Percentiles rank a stretch among this genome's conserved stretches.
Evolutionary conservation across 169 alveolate species (phyloP).

Genomic region (Cryptosporidium tyzzeri): DNA sequence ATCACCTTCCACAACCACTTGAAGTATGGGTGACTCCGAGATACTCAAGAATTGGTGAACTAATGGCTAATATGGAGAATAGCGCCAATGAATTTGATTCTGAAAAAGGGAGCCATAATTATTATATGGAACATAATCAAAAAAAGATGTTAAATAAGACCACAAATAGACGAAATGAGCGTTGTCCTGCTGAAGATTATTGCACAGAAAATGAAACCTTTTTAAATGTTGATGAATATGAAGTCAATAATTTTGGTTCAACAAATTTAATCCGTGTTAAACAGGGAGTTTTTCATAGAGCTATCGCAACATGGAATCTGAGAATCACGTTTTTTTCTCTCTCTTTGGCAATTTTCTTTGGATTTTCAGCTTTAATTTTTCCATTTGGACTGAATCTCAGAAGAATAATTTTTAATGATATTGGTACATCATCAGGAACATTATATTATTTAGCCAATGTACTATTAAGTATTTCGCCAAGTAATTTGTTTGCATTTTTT

Average conservation of each 20-base stretch:
- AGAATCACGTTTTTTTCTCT: constrained; percentile 36
- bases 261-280: constrained; percentile 21
- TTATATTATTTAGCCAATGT: not conserved
- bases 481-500: constrained; percentile 25
- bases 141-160: not conserved
- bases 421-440: not conserved
- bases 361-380: constrained; percentile 41
- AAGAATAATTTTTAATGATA: constrained; percentile 5
- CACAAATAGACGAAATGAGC: constrained; percentile 47
- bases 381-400: constrained; percentile 62
- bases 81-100: not conserved
- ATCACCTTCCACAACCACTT: constrained; percentile 73
- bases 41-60: constrained; percentile 52
- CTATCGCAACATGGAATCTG: constrained; percentile 58
- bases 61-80: not conserved
- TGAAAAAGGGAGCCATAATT: not conserved
- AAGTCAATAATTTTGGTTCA: not conserved
- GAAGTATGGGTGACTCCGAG: constrained; percentile 74
- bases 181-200: constrained; percentile 49
- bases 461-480: constrained; percentile 32
- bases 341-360: constrained; percentile 48
- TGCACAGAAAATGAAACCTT: not conserved
- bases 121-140: not conserved
- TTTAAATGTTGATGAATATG: constrained; percentile 28
- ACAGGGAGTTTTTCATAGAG: constrained; percentile 70